A percentile compares a stretch with the other conserved stretches of the same genome.
Conservation (phyloP, 768 basidiomycete species). For the Boletus reticulatus region DNA sequence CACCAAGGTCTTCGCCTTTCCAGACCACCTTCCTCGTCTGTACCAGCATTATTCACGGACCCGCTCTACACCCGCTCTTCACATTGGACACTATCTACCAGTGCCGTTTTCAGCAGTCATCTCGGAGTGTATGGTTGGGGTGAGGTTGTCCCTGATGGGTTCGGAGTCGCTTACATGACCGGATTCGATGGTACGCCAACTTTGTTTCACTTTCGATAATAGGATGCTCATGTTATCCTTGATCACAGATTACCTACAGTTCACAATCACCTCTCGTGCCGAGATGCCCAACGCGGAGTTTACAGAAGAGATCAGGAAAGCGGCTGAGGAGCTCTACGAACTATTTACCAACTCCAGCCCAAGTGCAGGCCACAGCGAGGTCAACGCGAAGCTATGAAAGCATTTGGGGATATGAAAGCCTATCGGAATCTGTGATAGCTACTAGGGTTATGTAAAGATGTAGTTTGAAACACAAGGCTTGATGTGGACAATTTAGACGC, state of each 20-base stretch:
- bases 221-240: background rate
- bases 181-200: slow-evolving; percentile 64
- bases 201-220: background rate
- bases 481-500: no score
- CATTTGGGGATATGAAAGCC: background rate
- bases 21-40: slow-evolving; percentile 55
- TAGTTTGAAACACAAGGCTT: background rate
- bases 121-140: slow-evolving; percentile 92
- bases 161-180: slow-evolving; percentile 95
- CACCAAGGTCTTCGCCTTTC: slow-evolving; percentile 71
- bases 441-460: no score
- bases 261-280: slow-evolving; percentile 82
- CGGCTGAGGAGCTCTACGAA: slow-evolving; percentile 67
- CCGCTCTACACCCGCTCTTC: slow-evolving; percentile 68
- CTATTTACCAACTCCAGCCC: slow-evolving; percentile 38
- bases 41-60: slow-evolving; percentile 74
- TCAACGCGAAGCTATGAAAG: slow-evolving; percentile 21
- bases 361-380: background rate
- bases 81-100: slow-evolving; percentile 89
- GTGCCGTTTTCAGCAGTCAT: slow-evolving; percentile 82
- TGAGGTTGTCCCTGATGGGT: slow-evolving; percentile 91
- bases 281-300: slow-evolving; percentile 82
- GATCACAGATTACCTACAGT: slow-evolving; percentile 69
- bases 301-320: slow-evolving; percentile 60
- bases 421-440: background rate